Percentiles rank a stretch among this genome's conserved stretches.
phyloP scores from a whole-genome alignment of 768 basidiomycete species.

The Bullera alba region DNA sequence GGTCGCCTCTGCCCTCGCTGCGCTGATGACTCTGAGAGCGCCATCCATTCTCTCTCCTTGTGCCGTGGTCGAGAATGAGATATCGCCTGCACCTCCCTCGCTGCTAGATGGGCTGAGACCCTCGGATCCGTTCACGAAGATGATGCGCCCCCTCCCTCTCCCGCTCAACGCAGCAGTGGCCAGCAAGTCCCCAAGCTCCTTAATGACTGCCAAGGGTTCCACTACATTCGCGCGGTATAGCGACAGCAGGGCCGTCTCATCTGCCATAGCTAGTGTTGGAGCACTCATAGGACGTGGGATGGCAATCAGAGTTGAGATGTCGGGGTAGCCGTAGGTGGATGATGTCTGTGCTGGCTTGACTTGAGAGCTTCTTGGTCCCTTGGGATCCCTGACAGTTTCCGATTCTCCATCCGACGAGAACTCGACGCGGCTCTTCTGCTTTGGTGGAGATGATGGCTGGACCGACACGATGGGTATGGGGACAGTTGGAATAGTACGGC shows the following conservation, averaged over 20 bases:
- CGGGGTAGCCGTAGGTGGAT: not conserved
- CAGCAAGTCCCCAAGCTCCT: slow-evolving; percentile 25
- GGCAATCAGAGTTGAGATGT: not conserved
- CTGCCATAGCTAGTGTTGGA: slow-evolving; percentile 8
- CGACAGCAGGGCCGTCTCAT: slow-evolving; percentile 17
- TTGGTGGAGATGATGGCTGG: not conserved
- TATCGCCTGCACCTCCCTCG: not conserved
- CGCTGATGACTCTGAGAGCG: slow-evolving; percentile 15
- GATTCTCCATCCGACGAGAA: not conserved
- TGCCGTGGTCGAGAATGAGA: not conserved
- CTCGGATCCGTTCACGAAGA: slow-evolving; percentile 22
- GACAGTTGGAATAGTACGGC: not conserved
- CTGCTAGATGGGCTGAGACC: no score
- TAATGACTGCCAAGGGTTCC: slow-evolving; percentile 30
- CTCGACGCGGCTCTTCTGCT: no score
- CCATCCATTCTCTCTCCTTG: not conserved
- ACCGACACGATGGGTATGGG: no score
- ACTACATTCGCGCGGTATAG: slow-evolving; percentile 30
- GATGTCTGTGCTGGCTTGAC: not conserved
- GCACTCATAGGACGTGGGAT: not conserved
- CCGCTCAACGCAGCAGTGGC: not conserved
- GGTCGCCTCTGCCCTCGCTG: slow-evolving; percentile 13
- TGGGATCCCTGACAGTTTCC: not conserved
- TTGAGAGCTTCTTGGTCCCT: not conserved
- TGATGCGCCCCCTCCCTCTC: slow-evolving; percentile 12